A percentile compares a stretch with the other conserved stretches of the same genome.
phyloP scores from a whole-genome alignment of 768 basidiomycete genomes.

The Mycena albidolilacea region DNA sequence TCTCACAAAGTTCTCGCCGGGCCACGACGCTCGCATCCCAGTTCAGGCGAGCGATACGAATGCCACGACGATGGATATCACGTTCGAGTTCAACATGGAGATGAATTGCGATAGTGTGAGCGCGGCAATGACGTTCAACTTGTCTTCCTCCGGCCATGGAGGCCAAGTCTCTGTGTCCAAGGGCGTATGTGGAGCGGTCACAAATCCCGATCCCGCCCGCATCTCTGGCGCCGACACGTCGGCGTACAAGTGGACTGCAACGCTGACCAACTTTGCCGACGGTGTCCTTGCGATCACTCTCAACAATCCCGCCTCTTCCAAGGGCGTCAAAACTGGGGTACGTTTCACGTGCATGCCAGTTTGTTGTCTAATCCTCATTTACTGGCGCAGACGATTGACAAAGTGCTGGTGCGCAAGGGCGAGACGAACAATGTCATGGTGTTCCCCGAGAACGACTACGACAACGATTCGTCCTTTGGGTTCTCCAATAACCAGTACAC shows the following conservation, averaged over 20 bases:
- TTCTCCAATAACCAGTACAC: conserved; percentile 75
- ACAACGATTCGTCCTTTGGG: conserved; percentile 67
- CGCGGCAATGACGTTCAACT: conserved; percentile 72
- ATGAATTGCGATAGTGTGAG: conserved; percentile 87
- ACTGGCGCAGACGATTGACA: conserved; percentile 71
- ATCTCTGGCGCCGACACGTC: conserved; percentile 73
- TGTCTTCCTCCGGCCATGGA: conserved; percentile 78
- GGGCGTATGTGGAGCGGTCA: conserved; percentile 65
- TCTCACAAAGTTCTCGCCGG: conserved; percentile 85
- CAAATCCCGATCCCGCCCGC: conserved; percentile 61
- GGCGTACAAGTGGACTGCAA: conserved; percentile 81
- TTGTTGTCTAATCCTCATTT: conserved; percentile 29
- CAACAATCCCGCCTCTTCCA: conserved; percentile 64
- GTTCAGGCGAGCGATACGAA: conserved; percentile 60
- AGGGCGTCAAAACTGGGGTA: conserved; percentile 69
- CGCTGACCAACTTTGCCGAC: conserved; percentile 82
- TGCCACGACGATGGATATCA: conserved; percentile 74
- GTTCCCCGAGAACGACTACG: conserved; percentile 89
- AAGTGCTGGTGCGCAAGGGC: conserved; percentile 88
- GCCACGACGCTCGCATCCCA: conserved; percentile 86
- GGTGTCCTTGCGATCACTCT: conserved; percentile 86
- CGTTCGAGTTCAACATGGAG: conserved; percentile 81
- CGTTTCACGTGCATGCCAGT: conserved; percentile 43
- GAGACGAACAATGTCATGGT: conserved; percentile 82
- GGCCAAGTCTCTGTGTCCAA: conserved; percentile 67